Percentiles rank a stretch among this genome's conserved stretches.
Conservation (phyloP, 805 yeast species). For the Soucietia sequanensis region DNA sequence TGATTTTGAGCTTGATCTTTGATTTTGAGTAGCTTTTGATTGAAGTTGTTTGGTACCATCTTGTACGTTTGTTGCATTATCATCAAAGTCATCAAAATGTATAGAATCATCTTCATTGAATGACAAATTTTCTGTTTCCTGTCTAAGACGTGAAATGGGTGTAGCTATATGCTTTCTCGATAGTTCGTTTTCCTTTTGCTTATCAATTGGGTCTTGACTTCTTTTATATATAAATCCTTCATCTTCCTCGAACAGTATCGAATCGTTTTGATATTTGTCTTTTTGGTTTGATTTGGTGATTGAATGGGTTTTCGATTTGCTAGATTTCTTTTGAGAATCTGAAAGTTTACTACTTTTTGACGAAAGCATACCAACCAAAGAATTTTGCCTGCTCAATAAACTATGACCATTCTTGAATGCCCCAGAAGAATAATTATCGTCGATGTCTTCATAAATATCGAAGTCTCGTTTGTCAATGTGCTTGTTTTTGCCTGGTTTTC, state of each 20-base stretch:
- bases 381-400: neutral
- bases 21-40: no score
- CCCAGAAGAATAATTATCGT: neutral
- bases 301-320: no score
- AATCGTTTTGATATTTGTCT: no score
- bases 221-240: constrained; percentile 34
- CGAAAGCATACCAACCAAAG: neutral
- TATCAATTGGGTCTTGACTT: constrained; percentile 14
- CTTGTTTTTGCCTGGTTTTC: no score
- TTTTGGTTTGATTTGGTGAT: no score
- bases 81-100: constrained; percentile 4
- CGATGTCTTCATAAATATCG: constrained; percentile 1
- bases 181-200: no score
- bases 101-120: constrained; percentile 12
- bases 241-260: constrained; percentile 27
- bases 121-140: constrained; percentile 14
- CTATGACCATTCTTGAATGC: no score
- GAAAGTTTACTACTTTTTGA: neutral
- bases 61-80: no score
- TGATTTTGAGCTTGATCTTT: no score
- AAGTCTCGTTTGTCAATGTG: neutral
- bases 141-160: constrained; percentile 21
- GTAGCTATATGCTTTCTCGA: constrained; percentile 17
- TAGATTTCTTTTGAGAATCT: neutral
- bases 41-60: no score